A percentile compares a stretch with the other conserved stretches of the same genome.
These are phyloP conservation scores for Henckelia pumila DNA, from an alignment of 257 asterid species.

Conservation along the genomic window DNA sequence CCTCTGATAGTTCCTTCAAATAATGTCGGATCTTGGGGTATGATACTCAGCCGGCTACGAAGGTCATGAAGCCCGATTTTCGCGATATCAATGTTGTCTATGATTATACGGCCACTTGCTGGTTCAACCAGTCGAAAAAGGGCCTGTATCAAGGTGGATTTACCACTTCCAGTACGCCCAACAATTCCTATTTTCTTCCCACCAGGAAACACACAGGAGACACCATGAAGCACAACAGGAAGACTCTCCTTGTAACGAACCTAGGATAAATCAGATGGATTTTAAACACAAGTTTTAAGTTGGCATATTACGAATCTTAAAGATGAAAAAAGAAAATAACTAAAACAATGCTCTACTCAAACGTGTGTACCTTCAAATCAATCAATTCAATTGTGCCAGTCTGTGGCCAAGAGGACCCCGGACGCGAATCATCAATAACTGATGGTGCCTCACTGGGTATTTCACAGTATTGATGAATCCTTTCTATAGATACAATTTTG, in stretches of 20 bases:
- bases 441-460: conserved; percentile 95
- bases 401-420: conserved; percentile 85
- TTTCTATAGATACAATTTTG: conserved; percentile 90
- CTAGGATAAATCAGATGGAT: conserved; percentile 28
- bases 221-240: conserved; percentile 92
- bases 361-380: conserved; percentile 69
- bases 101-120: conserved; percentile 76
- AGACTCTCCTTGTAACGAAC: conserved; percentile 93
- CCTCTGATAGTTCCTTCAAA: conserved; percentile 96
- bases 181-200: conserved; percentile 95
- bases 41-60: conserved; percentile 83
- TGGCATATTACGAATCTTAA: conserved; percentile 3
- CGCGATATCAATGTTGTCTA: conserved; percentile 77
- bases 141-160: conserved; percentile 97
- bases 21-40: conserved; percentile 96
- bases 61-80: conserved; percentile 94
- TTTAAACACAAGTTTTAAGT: not conserved
- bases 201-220: conserved; percentile 89
- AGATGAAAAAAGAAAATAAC: conserved; percentile 9
- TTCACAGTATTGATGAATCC: conserved; percentile 90
- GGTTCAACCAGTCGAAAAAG: conserved; percentile 93
- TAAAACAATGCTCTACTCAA: conserved; percentile 18
- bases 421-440: conserved; percentile 63
- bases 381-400: conserved; percentile 74
- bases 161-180: conserved; percentile 99